These are phyloP conservation scores for Hamamelis virginiana DNA, from an alignment of 164 flowering plant species.

Conservation along the genomic window DNA sequence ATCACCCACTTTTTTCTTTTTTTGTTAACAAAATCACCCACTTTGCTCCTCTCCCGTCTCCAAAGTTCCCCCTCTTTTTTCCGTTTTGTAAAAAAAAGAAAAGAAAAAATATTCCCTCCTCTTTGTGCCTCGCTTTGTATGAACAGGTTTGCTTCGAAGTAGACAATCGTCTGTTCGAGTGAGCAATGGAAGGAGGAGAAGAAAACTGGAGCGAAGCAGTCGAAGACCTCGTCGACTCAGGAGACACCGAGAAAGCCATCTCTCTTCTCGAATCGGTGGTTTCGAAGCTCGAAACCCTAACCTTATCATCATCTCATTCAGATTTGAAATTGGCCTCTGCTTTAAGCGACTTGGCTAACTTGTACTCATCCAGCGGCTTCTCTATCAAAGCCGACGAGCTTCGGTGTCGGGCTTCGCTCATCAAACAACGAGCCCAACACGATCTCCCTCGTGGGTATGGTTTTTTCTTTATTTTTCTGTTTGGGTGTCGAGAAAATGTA, in stretches of 20 bases:
- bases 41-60: no score
- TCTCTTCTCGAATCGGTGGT: conserved; percentile 47
- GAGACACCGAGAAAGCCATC: conserved; percentile 52
- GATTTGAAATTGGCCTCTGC: conserved; percentile 44
- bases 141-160: no score
- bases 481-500: background rate
- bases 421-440: conserved; percentile 26
- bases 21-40: no score
- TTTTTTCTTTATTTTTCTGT: background rate
- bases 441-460: conserved; percentile 17
- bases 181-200: conserved; percentile 14
- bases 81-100: no score
- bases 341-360: conserved; percentile 51
- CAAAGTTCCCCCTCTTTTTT: no score
- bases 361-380: conserved; percentile 55
- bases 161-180: no score
- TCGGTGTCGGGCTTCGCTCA: conserved; percentile 42
- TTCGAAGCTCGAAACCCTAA: conserved; percentile 28
- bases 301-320: conserved; percentile 2
- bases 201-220: conserved; percentile 59
- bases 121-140: no score
- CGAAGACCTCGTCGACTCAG: conserved; percentile 52
- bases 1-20: no score
- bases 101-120: no score
- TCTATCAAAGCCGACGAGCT: conserved; percentile 57